Conservation (phyloP, 2,329 filamentous ascomycete genomes). For the Chrysoporthe puriensis region DNA sequence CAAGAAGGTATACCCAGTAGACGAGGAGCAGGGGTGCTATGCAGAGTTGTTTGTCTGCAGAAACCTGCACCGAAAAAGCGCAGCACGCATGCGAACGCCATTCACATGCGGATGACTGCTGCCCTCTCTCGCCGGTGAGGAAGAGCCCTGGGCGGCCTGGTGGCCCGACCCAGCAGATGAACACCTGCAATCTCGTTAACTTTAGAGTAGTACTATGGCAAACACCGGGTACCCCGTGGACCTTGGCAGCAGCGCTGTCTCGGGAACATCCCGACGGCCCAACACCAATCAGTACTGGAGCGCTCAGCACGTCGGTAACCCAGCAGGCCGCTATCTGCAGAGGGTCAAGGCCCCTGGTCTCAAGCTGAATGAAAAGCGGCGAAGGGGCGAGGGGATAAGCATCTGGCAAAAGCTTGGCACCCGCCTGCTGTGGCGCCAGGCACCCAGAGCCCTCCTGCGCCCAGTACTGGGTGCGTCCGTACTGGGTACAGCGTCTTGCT, state of each 20-base stretch:
- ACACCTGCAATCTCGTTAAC: not conserved
- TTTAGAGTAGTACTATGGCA: too few species aligned
- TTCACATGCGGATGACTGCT: not conserved
- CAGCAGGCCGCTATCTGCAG: not conserved
- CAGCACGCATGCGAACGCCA: not conserved
- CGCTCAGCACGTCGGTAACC: too few species aligned
- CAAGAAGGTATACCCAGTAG: too few species aligned
- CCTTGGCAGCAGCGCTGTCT: not conserved
- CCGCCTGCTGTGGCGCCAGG: not conserved
- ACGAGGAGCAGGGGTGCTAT: not conserved
- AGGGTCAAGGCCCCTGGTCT: not conserved
- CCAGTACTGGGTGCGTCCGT: not conserved
- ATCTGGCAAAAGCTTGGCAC: conserved; percentile 3
- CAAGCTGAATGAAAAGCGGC: conserved; percentile 5
- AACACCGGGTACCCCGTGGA: not conserved
- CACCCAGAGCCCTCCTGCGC: not conserved
- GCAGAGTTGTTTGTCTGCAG: not conserved
- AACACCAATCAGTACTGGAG: not conserved
- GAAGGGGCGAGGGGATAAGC: not conserved
- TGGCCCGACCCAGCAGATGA: not conserved
- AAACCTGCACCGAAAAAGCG: not conserved
- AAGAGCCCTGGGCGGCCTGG: not conserved
- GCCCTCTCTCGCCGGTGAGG: not conserved
- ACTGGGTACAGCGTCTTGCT: not conserved
- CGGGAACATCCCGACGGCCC: not conserved